Evolutionary conservation across 768 basidiomycete genomes (phyloP), one percentile per base, ranked within the genome.

Genomic region (Naganishia onofrii): DNA sequence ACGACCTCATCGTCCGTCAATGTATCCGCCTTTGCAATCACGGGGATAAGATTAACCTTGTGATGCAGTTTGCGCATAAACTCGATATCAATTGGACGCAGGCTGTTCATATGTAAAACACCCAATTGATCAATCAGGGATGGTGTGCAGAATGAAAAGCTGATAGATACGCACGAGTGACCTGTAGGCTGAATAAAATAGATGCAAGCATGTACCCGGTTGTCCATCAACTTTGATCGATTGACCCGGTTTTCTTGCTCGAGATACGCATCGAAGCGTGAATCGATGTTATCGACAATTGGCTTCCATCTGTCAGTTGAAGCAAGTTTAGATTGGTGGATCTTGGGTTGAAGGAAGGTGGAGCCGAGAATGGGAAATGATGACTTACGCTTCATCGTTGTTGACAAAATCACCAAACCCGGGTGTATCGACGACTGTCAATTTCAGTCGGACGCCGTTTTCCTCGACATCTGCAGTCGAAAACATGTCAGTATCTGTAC

Each of bases 401-500:
- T 99, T 99, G 84, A 99, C 95, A 78, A 97, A 98, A 89, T 99
- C 96, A 44, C 96, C 96, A 73, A 98, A 99, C 32, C 96, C 96
- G 67, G 96, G 96, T 13, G 95, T 97, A 82, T 99, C 96, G 74
- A 99, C 95, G 80, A 98, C 96, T 21, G 91, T 94, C 73, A 99
- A 88, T 85, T 97, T 60, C 19, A 56, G 23, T 48, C 23, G 36
- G 23, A 98, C 96, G 70, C 94, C 95, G 71, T 90, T 95, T 84
- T 99, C 96, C 84, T 98, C 95, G 78, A 99, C 98, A 80, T 99
- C 96, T 96, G 82, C 31, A 28, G 28, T 55, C 3, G n/a, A 6
- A 55, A 2, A 5, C 0, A 32, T 23, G 34, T 68, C 34, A 69
- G 38, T 12, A 29, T 21, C 28, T 17, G 31, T 13, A n/a, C 12